Evolutionary conservation across 2,329 filamentous ascomycete genomes (phyloP).

Genomic region (Exophiala xenobiotica): DNA sequence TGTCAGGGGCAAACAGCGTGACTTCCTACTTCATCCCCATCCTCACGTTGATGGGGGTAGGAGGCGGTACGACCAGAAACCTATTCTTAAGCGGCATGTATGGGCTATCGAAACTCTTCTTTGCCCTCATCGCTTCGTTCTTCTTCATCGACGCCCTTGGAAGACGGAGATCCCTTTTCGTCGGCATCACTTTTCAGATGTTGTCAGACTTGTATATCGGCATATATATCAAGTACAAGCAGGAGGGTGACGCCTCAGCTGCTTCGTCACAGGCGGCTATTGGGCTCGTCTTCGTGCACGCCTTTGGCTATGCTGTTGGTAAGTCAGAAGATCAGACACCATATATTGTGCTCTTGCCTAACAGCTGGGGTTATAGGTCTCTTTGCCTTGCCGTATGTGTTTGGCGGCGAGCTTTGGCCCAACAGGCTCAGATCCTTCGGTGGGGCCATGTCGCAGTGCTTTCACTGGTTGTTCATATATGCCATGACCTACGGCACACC

Average conservation of each 20-base stretch:
- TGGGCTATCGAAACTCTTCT: constrained; percentile 45
- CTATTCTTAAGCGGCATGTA: constrained; percentile 48
- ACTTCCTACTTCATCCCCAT: constrained; percentile 48
- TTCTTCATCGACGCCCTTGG: constrained; percentile 49
- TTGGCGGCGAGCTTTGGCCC: constrained; percentile 48
- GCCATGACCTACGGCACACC: constrained; percentile 40
- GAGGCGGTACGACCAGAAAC: constrained; percentile 31
- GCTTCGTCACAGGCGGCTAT: constrained; percentile 42
- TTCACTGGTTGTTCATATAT: constrained; percentile 48
- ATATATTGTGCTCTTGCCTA: background rate
- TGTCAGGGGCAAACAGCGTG: constrained; percentile 48
- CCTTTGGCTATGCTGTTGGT: constrained; percentile 46
- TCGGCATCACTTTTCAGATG: constrained; percentile 41
- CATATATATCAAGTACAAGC: constrained; percentile 40
- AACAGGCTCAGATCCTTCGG: constrained; percentile 49
- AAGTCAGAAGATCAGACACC: constrained; percentile 25
- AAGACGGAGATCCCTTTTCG: constrained; percentile 40
- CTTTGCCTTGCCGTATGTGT: constrained; percentile 46
- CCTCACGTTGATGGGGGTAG: constrained; percentile 39
- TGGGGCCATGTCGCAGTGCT: constrained; percentile 40
- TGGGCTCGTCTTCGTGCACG: constrained; percentile 48
- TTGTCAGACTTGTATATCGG: constrained; percentile 45
- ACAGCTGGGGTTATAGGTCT: constrained; percentile 35
- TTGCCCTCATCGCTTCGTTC: constrained; percentile 43
- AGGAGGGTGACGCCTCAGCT: constrained; percentile 29